Evolutionary conservation across 1,284 basidiomycete genomes (phyloP).

Genomic region (Cutaneotrichosporon mucoides): DNA sequence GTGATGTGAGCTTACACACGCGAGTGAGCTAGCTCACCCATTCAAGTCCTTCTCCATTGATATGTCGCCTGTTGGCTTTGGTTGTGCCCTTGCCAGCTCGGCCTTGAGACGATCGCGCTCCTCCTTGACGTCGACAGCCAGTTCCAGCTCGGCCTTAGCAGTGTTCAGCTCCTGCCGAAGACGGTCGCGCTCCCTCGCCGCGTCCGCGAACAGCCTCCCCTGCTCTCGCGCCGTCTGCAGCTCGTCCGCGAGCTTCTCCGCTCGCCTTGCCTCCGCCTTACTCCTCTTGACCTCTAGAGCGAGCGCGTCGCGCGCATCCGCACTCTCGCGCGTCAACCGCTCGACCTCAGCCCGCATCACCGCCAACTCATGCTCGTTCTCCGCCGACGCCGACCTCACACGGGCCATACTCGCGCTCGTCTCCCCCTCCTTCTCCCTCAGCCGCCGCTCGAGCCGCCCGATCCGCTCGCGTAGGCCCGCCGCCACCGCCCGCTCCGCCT

Average conservation of each 20-base stretch:
- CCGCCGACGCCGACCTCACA: not conserved
- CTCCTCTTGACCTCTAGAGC: not conserved
- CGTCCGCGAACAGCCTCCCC: not conserved
- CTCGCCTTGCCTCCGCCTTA: not conserved
- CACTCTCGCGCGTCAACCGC: not conserved
- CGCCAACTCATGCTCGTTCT: constrained; percentile 1
- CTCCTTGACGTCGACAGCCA: not conserved
- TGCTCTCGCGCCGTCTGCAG: constrained; percentile 9
- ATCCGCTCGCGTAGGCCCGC: constrained; percentile 25
- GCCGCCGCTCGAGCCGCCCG: constrained; percentile 7
- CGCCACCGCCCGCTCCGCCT: constrained; percentile 22
- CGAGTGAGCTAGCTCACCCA: not conserved
- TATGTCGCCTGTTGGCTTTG: not conserved
- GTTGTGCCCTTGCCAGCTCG: not conserved
- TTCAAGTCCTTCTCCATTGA: not conserved
- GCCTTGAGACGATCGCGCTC: not conserved
- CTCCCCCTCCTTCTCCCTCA: not conserved
- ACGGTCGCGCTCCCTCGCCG: not conserved
- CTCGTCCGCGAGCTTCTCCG: not conserved
- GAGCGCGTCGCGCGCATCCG: constrained; percentile 1
- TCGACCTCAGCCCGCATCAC: not conserved
- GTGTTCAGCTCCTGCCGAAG: not conserved
- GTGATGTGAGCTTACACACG: not conserved
- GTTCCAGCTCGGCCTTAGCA: not conserved
- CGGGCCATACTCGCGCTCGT: too few relatives aligned